phyloP scores from a whole-genome alignment of 768 basidiomycete genomes.

The Galerina sulciceps region DNA sequence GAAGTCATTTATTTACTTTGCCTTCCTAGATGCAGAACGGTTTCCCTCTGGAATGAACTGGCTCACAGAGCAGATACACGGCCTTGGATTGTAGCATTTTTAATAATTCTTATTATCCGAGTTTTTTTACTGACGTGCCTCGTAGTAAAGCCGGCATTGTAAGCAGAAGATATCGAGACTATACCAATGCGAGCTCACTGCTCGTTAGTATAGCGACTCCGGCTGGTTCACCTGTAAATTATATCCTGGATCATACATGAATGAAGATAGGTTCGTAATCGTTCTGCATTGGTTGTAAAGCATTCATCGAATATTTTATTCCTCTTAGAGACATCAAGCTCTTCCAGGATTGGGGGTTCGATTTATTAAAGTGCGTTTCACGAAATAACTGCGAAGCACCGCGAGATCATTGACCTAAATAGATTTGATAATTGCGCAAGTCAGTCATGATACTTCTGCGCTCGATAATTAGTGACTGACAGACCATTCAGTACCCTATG shows the following conservation, averaged over 20 bases:
- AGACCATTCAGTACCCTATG: slow-evolving; percentile 45
- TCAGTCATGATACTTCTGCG: slow-evolving; percentile 17
- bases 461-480: background rate
- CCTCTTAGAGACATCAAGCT: slow-evolving; percentile 48
- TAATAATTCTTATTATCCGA: too few species aligned
- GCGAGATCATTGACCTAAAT: background rate
- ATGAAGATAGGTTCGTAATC: slow-evolving; percentile 52
- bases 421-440: slow-evolving; percentile 69
- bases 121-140: background rate
- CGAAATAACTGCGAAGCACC: background rate
- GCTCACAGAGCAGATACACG: slow-evolving; percentile 59
- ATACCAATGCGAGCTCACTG: too few species aligned
- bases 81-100: slow-evolving; percentile 61
- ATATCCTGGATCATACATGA: slow-evolving; percentile 69
- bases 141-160: slow-evolving; percentile 66
- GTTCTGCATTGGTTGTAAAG: background rate
- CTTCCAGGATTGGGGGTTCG: slow-evolving; percentile 71
- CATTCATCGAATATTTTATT: background rate
- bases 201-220: slow-evolving; percentile 61
- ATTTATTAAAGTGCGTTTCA: slow-evolving; percentile 61
- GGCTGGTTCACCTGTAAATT: slow-evolving; percentile 71
- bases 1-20: background rate
- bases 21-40: slow-evolving; percentile 38
- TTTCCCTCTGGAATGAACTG: slow-evolving; percentile 64
- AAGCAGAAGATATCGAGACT: slow-evolving; percentile 18